Conservation (phyloP, 2,329 filamentous ascomycete species). For the Microthyrium microscopicum region DNA sequence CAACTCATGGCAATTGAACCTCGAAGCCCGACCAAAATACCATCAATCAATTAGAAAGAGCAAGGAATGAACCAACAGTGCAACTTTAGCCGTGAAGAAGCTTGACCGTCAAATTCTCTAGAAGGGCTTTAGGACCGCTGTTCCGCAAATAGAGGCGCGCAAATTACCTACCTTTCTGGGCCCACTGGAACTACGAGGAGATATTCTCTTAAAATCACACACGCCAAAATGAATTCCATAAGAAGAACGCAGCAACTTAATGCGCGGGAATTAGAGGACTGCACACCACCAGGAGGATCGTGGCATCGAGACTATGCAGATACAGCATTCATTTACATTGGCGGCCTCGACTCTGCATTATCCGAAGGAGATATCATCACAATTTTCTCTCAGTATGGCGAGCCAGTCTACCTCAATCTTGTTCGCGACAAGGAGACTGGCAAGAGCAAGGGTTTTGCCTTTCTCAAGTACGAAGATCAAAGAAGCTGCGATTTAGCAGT, state of each 20-base stretch:
- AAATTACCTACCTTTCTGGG: too few species aligned
- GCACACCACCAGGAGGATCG: slow-evolving; percentile 69
- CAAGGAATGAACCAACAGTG: too few species aligned
- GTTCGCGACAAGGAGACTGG: slow-evolving; percentile 91
- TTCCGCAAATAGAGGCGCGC: too few species aligned
- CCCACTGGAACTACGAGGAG: too few species aligned
- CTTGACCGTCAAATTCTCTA: too few species aligned
- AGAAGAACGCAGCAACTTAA: slow-evolving; percentile 86
- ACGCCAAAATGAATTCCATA: slow-evolving; percentile 71
- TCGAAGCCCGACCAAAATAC: too few species aligned
- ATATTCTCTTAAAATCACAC: too few species aligned
- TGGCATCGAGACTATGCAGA: slow-evolving; percentile 98
- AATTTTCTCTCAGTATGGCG: slow-evolving; percentile 93
- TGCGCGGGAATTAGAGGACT: slow-evolving; percentile 82
- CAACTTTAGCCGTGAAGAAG: too few species aligned
- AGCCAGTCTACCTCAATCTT: slow-evolving; percentile 84
- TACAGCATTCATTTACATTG: slow-evolving; percentile 93
- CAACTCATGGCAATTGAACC: too few species aligned
- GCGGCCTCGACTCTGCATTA: slow-evolving; percentile 79
- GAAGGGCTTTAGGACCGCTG: too few species aligned
- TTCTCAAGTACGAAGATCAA: slow-evolving; percentile 97
- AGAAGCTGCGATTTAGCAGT: slow-evolving; percentile 89
- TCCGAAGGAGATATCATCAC: slow-evolving; percentile 91
- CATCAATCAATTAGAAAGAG: too few species aligned
- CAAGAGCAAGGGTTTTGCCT: slow-evolving; percentile 86